Conservation (phyloP, 1,139 yeast species). For the Pichia sp. region DNA sequence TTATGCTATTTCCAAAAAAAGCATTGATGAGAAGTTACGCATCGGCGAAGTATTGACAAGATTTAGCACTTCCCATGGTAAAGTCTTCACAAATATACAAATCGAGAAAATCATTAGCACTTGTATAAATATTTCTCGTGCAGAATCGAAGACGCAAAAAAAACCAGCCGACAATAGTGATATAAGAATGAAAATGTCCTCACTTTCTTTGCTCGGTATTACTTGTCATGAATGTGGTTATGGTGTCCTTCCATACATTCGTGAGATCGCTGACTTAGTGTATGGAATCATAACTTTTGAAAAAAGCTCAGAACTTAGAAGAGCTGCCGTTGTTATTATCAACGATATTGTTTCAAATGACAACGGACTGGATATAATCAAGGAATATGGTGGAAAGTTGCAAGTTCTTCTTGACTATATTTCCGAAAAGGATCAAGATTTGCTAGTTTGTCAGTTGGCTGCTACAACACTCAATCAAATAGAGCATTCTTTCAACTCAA, state of each 20-base stretch:
- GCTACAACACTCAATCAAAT: slow-evolving; percentile 42
- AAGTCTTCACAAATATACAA: slow-evolving; percentile 35
- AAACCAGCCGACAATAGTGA: slow-evolving; percentile 40
- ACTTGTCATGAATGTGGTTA: slow-evolving; percentile 46
- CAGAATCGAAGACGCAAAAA: slow-evolving; percentile 31
- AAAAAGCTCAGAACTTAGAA: slow-evolving; percentile 50
- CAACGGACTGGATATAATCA: slow-evolving; percentile 45
- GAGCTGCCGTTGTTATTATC: slow-evolving; percentile 70
- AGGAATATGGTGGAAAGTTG: slow-evolving; percentile 42
- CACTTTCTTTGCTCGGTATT: slow-evolving; percentile 75
- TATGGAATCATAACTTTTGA: slow-evolving; percentile 68
- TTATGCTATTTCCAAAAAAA: slow-evolving; percentile 19
- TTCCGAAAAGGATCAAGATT: slow-evolving; percentile 48
- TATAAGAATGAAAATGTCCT: slow-evolving; percentile 70
- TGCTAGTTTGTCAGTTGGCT: slow-evolving; percentile 52
- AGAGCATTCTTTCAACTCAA: slow-evolving; percentile 36
- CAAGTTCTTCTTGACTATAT: slow-evolving; percentile 43
- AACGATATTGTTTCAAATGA: slow-evolving; percentile 52
- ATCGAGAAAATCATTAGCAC: slow-evolving; percentile 37
- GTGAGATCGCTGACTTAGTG: slow-evolving; percentile 67
- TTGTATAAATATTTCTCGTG: slow-evolving; percentile 36
- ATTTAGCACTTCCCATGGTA: slow-evolving; percentile 49
- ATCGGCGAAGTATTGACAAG: slow-evolving; percentile 77
- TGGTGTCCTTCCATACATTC: slow-evolving; percentile 40
- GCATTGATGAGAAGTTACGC: slow-evolving; percentile 63